These are phyloP conservation scores for Hypoxylon intermedium DNA, from an alignment of 495 filamentous ascomycete species.

Conservation along the genomic window DNA sequence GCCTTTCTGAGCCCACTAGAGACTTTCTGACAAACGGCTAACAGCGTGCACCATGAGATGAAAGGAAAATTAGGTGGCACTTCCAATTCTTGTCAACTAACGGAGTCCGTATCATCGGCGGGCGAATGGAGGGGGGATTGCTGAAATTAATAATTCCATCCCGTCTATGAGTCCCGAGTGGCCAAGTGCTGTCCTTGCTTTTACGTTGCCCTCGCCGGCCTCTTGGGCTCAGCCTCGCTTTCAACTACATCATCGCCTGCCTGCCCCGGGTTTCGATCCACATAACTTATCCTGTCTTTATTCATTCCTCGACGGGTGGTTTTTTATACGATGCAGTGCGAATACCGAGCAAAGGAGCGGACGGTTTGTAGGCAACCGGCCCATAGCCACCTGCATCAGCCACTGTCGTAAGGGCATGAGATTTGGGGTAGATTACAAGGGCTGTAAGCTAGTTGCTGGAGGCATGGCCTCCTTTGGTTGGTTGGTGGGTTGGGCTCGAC, in stretches of 20 bases:
- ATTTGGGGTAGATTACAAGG: not conserved
- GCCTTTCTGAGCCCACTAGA: too few species aligned
- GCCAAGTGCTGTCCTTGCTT: not conserved
- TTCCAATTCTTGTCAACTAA: too few species aligned
- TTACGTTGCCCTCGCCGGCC: not conserved
- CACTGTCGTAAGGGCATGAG: not conserved
- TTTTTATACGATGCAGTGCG: not conserved
- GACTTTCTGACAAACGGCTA: too few species aligned
- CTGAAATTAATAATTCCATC: too few species aligned
- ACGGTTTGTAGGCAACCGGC: not conserved
- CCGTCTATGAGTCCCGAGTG: too few species aligned
- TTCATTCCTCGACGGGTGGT: too few species aligned
- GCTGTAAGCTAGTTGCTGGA: not conserved
- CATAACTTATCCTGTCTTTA: not conserved
- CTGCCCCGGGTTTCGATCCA: conserved; percentile 1
- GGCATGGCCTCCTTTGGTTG: not conserved
- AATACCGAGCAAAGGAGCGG: not conserved
- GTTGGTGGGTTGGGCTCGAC: too few species aligned
- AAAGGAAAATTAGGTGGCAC: too few species aligned
- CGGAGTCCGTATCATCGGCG: too few species aligned
- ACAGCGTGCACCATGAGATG: too few species aligned
- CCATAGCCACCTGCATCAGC: conserved; percentile 1
- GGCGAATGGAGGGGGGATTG: too few species aligned
- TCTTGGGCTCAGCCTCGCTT: not conserved
- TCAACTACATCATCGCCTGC: not conserved